Conservation (phyloP, 805 yeast species). For the Ogataea ganodermae region DNA sequence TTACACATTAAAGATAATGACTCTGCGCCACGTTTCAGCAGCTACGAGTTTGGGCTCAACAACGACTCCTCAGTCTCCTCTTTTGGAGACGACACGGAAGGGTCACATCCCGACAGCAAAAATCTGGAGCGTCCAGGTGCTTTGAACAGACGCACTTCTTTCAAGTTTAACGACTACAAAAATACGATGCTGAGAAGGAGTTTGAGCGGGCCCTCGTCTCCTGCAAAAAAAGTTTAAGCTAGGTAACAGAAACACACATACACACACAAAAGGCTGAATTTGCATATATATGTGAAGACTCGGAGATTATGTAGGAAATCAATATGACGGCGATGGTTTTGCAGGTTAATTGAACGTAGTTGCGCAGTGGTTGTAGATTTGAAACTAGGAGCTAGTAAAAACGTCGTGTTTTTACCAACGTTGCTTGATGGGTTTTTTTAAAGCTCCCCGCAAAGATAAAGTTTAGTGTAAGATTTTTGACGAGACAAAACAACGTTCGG, state of each 20-base stretch:
- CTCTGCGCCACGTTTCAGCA: slow-evolving; percentile 5
- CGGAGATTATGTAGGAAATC: too few species aligned
- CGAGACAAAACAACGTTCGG: not conserved
- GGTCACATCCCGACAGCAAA: not conserved
- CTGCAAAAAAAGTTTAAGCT: not conserved
- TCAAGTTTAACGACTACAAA: slow-evolving; percentile 31
- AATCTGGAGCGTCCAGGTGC: slow-evolving; percentile 1
- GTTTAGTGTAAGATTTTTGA: too few species aligned
- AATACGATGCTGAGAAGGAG: slow-evolving; percentile 28
- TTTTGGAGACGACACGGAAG: not conserved
- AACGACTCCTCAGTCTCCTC: not conserved
- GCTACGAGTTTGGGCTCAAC: slow-evolving; percentile 16
- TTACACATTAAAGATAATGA: slow-evolving; percentile 9
- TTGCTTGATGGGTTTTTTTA: too few species aligned
- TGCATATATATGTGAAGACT: too few species aligned
- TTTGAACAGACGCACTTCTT: slow-evolving; percentile 15
- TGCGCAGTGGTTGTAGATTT: too few species aligned
- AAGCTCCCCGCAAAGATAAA: too few species aligned
- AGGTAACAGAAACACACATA: not conserved
- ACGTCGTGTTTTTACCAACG: too few species aligned
- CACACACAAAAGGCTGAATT: too few species aligned
- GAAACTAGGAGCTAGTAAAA: too few species aligned
- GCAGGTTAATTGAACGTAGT: too few species aligned
- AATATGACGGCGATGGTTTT: too few species aligned
- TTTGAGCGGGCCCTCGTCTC: slow-evolving; percentile 18